These are phyloP conservation scores for Gnaphalium uliginosum DNA, from an alignment of 129 eudicot species.

Conservation along the genomic window DNA sequence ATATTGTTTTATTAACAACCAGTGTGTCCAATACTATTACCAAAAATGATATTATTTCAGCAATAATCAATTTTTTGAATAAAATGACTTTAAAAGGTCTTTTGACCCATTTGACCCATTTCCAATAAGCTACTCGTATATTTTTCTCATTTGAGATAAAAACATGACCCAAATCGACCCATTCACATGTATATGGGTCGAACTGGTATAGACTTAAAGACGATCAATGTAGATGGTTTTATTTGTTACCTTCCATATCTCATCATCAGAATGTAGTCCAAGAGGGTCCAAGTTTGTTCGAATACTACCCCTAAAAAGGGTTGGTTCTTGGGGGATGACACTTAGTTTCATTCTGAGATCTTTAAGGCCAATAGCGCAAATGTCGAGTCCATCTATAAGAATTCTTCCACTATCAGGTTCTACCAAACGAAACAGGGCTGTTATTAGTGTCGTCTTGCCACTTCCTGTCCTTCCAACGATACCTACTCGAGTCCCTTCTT, in stretches of 20 bases:
- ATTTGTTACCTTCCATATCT: conserved; percentile 66
- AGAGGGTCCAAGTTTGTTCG: conserved; percentile 78
- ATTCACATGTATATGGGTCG: background rate
- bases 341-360: conserved; percentile 81
- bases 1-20: background rate
- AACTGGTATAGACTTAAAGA: background rate
- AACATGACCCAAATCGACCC: background rate
- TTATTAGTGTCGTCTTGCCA: conserved; percentile 81
- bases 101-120: background rate
- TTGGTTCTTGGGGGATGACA: conserved; percentile 93
- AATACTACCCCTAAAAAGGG: conserved; percentile 74
- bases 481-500: conserved; percentile 79
- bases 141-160: background rate
- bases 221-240: background rate
- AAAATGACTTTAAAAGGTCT: background rate
- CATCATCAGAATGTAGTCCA: conserved; percentile 66
- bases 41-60: no score
- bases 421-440: conserved; percentile 77
- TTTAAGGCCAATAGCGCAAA: conserved; percentile 67
- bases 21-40: background rate
- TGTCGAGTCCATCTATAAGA: conserved; percentile 62
- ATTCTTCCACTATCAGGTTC: conserved; percentile 67
- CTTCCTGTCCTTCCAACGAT: conserved; percentile 95
- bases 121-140: background rate
- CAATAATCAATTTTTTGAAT: background rate